Base-by-base conservation (phyloP, 2,329 filamentous ascomycete genomes). In the Colletotrichum costaricense region DNA sequence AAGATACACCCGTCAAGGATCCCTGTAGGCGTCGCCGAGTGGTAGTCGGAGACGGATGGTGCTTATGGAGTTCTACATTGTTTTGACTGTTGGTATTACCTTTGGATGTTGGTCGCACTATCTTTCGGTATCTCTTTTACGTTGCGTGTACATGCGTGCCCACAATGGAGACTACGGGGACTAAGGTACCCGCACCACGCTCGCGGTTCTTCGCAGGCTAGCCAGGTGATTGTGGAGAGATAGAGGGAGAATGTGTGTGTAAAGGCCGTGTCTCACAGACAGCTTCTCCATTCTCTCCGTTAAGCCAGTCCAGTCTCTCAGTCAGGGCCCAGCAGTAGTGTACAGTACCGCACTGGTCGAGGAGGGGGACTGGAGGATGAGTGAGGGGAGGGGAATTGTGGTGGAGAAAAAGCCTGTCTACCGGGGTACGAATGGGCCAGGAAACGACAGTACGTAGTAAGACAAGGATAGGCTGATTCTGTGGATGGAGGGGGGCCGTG, bases 1-100 rank as follows among this genome's bases (percentile, higher is more conserved):
- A 73, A 65, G 66, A 73, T 52, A 66, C 60, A 64, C 69, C 33
- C 60, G 35, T 62, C 55, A 26, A 57, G 33, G 35, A 65, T 52
- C 71, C 71, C 60, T 70, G 70, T 55, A 65, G 60, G 52, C 42
- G 55, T 14, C 8, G 60, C 60, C 35, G 49, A 28, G 38, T 63
- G 69, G 64, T 68, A 33, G 55, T 68, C 56, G 57, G 66, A 69
- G 46, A 46, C 38, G 38, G 66, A 14, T 22, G 19, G 52, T 35
- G 5, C 19, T 28, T 9, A 9, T 4, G 14, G 28, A 9, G 35
- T 28, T 56, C 24, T 19, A 26, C 46, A 54, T 70, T 33, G 52
- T 55, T 28, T 28, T 70, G 68, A 70, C 68, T 66, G 54, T 59
- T 54, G 26, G 68, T 65, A 57, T 52, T 65, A 57, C 55, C 26